Evolutionary conservation across 306 rosid genomes (phyloP).

Genomic region (Quercus mongolica): DNA sequence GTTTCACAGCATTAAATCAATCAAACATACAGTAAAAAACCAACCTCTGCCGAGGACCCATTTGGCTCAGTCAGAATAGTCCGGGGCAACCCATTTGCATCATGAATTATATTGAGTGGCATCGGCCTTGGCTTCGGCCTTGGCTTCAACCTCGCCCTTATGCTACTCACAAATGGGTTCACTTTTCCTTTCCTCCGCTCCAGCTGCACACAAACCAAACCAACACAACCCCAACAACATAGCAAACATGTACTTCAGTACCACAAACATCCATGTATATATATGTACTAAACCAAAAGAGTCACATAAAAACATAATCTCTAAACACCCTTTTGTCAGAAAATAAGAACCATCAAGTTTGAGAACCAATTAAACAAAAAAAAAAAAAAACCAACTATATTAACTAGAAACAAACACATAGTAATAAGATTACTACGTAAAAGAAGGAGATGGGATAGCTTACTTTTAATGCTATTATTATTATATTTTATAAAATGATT

Average conservation of each 20-base stretch:
- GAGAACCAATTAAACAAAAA: not conserved
- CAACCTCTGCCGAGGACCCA: conserved; percentile 73
- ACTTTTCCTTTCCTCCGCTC: conserved; percentile 48
- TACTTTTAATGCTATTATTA: conserved; percentile 8
- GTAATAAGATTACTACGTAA: not conserved
- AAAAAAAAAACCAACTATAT: not conserved
- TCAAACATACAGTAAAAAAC: conserved; percentile 15
- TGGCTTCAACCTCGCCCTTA: conserved; percentile 24
- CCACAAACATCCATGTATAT: not conserved
- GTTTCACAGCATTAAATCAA: conserved; percentile 4
- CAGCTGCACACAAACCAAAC: conserved; percentile 33
- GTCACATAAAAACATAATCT: conserved; percentile 1
- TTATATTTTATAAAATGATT: not conserved
- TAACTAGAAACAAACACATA: not conserved
- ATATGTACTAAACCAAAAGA: not conserved
- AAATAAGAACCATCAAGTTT: not conserved
- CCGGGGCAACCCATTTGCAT: conserved; percentile 50
- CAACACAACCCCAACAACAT: conserved; percentile 15
- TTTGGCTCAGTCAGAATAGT: conserved; percentile 54
- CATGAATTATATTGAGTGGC: conserved; percentile 50
- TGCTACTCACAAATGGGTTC: conserved; percentile 39
- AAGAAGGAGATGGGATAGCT: conserved; percentile 9
- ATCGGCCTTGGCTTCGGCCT: conserved; percentile 39
- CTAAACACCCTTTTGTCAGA: not conserved
- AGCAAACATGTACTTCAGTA: not conserved